Evolutionary conservation across 495 filamentous ascomycete species (phyloP).

Genomic region (Penicillium diatomitis): DNA sequence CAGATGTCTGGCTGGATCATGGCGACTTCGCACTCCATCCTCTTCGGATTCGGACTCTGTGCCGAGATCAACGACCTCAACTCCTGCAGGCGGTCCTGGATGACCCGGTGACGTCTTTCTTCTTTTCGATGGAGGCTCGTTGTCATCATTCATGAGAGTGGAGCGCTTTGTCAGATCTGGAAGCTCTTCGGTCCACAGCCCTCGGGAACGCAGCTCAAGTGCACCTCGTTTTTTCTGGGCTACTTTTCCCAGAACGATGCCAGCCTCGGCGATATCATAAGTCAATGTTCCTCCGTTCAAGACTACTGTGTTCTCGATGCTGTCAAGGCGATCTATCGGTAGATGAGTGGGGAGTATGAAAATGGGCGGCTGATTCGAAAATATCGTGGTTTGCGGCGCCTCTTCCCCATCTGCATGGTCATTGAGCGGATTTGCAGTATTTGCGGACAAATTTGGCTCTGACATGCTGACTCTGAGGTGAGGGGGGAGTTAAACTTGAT

Average conservation of each 20-base stretch:
- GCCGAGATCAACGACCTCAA: constrained; percentile 20
- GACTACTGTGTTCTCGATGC: constrained; percentile 53
- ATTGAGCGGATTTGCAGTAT: no score
- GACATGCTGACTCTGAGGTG: no score
- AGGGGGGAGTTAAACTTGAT: no score
- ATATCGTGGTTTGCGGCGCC: constrained; percentile 1
- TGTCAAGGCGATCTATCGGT: constrained; percentile 46
- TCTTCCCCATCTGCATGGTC: not conserved
- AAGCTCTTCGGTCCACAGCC: constrained; percentile 50
- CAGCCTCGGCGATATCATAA: constrained; percentile 62
- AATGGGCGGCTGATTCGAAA: constrained; percentile 46
- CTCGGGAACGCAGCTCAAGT: constrained; percentile 65
- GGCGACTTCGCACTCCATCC: constrained; percentile 7
- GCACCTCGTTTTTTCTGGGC: constrained; percentile 57
- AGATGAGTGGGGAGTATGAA: constrained; percentile 70
- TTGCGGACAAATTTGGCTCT: no score
- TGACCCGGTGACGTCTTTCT: constrained; percentile 3
- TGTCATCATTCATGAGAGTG: no score
- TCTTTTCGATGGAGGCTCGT: constrained; percentile 18
- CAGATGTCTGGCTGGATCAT: constrained; percentile 3
- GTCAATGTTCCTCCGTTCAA: constrained; percentile 50
- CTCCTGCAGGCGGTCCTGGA: not conserved
- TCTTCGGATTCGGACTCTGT: constrained; percentile 26
- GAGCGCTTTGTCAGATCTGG: not conserved
- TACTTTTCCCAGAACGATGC: constrained; percentile 64